Evolutionary conservation across 164 flowering plant species (phyloP).

Genomic region (Berberis thunbergii): DNA sequence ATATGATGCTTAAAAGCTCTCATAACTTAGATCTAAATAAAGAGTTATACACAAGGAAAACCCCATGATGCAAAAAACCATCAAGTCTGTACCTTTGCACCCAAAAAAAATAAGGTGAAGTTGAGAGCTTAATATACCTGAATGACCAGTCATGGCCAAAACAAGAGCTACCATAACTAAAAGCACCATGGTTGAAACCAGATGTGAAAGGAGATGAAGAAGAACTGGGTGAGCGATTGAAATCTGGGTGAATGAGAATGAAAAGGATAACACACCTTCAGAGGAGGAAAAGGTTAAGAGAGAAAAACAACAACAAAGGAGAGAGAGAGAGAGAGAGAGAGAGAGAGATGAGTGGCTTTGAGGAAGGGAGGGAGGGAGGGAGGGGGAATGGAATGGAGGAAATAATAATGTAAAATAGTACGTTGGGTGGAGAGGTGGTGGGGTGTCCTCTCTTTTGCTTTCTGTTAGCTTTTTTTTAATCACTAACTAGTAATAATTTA

Average conservation of each 20-base stretch:
- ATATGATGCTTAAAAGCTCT: neutral
- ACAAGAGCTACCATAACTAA: slow-evolving; percentile 14
- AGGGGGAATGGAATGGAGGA: too few relatives aligned
- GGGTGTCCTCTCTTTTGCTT: too few relatives aligned
- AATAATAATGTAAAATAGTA: too few relatives aligned
- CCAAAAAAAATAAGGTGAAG: too few relatives aligned
- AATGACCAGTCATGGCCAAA: slow-evolving; percentile 22
- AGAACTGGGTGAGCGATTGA: neutral
- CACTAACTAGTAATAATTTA: too few relatives aligned
- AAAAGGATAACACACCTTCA: too few relatives aligned
- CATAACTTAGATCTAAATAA: neutral
- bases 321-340: neutral
- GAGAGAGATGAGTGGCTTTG: too few relatives aligned
- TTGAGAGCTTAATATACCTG: slow-evolving; percentile 14
- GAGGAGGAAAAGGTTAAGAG: too few relatives aligned
- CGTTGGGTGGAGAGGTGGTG: too few relatives aligned
- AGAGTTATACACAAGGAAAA: neutral
- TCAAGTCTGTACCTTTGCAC: neutral
- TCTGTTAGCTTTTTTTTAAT: too few relatives aligned
- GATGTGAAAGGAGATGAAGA: neutral
- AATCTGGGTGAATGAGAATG: neutral
- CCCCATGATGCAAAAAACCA: neutral
- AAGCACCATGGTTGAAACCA: slow-evolving; percentile 18
- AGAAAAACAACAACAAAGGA: neutral
- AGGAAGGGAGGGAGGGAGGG: too few relatives aligned